Evolutionary conservation across 768 basidiomycete species (phyloP).

Genomic region (Hericium coralloides): DNA sequence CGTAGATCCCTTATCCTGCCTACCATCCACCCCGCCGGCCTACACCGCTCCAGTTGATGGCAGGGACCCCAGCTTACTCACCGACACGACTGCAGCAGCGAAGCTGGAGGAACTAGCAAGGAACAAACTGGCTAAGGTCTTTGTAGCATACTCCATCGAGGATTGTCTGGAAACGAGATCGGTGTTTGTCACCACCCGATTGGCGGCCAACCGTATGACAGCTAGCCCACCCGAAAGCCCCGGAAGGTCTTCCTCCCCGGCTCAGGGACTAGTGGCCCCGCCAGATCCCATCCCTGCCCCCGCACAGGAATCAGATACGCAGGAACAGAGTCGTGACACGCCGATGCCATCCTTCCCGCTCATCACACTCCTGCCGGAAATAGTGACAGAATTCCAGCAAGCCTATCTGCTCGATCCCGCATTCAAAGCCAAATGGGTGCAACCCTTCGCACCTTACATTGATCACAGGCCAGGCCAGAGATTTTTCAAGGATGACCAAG

Average conservation of each 20-base stretch:
- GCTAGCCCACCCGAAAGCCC: no score
- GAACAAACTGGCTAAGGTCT: not conserved
- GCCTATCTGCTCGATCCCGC: not conserved
- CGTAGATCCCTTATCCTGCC: slow-evolving; percentile 18
- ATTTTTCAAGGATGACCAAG: slow-evolving; percentile 7
- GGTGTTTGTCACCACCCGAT: not conserved
- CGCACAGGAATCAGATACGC: no score
- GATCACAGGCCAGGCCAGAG: not conserved
- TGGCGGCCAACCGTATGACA: no score
- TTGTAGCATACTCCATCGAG: not conserved
- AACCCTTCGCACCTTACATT: not conserved
- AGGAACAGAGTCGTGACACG: no score
- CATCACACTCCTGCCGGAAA: no score
- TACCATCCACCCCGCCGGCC: not conserved
- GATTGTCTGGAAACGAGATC: not conserved
- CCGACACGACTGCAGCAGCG: not conserved
- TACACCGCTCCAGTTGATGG: not conserved
- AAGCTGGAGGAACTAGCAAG: not conserved
- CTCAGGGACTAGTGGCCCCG: no score
- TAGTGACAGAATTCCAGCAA: no score
- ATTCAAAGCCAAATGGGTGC: not conserved
- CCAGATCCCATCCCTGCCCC: no score
- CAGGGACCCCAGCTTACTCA: not conserved
- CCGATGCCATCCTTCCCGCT: no score
- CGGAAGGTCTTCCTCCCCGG: no score